A percentile compares a stretch with the other conserved stretches of the same genome.
Conservation (phyloP, 371 early-diverging fungal species). For the Syncephalastrum monosporum region DNA sequence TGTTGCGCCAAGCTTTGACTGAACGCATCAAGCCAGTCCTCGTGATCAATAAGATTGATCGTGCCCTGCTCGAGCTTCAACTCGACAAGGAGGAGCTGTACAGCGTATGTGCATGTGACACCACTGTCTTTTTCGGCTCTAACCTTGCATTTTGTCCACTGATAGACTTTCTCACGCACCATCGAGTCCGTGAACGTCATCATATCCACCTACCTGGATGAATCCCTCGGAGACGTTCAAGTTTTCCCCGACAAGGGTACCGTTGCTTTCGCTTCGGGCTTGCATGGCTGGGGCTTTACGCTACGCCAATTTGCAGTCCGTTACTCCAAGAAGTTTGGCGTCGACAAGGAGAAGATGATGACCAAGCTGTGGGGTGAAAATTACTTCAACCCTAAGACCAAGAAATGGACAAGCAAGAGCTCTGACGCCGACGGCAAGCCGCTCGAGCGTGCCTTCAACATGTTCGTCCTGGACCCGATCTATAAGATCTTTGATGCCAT, state of each 20-base stretch:
- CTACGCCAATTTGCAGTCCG: conserved; percentile 96
- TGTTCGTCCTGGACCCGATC: conserved; percentile 98
- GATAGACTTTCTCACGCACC: conserved; percentile 80
- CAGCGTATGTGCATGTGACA: conserved; percentile 37
- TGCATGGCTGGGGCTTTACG: conserved; percentile 99
- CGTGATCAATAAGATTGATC: conserved; percentile 99
- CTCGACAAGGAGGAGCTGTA: conserved; percentile 92
- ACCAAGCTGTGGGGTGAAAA: conserved; percentile 91
- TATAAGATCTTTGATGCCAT: conserved; percentile 94
- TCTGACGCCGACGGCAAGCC: conserved; percentile 76
- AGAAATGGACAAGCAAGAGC: conserved; percentile 88
- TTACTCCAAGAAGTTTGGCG: conserved; percentile 96
- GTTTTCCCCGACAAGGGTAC: conserved; percentile 94
- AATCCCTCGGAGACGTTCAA: conserved; percentile 84
- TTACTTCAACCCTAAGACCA: conserved; percentile 95
- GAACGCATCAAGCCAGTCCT: conserved; percentile 98
- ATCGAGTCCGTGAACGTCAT: conserved; percentile 96
- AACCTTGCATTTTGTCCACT: too few relatives aligned
- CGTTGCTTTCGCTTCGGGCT: conserved; percentile 98
- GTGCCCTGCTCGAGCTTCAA: conserved; percentile 97
- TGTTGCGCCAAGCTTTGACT: conserved; percentile 97
- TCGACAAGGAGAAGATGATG: conserved; percentile 95
- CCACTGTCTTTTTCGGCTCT: too few relatives aligned
- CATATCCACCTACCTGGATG: conserved; percentile 89
- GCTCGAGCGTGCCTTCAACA: conserved; percentile 94